These are phyloP conservation scores for Cyberlindnera veronae DNA, from an alignment of 805 yeast species.

Conservation along the genomic window DNA sequence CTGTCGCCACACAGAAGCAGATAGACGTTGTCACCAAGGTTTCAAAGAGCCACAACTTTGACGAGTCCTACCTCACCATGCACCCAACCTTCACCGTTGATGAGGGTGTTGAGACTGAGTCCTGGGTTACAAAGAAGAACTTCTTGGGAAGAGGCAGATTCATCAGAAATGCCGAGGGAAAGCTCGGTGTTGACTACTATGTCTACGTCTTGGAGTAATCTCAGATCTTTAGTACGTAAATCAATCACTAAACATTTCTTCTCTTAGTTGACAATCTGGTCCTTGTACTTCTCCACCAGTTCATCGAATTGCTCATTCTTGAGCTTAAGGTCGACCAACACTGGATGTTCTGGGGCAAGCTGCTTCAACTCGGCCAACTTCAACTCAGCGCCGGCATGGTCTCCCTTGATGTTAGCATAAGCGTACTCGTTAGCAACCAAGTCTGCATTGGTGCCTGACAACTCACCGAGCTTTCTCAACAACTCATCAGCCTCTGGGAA, in stretches of 20 bases:
- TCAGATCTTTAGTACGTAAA: background rate
- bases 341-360: conserved; percentile 54
- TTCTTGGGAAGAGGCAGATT: conserved; percentile 60
- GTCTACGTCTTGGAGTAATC: conserved; percentile 30
- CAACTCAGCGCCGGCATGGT: conserved; percentile 29
- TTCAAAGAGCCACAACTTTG: conserved; percentile 33
- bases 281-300: conserved; percentile 56
- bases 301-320: conserved; percentile 66
- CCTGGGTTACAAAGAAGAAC: conserved; percentile 49
- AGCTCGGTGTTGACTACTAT: conserved; percentile 52
- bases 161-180: conserved; percentile 42
- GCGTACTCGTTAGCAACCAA: conserved; percentile 65
- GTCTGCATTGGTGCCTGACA: conserved; percentile 38
- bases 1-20: conserved; percentile 35
- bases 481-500: conserved; percentile 78
- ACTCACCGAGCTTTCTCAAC: conserved; percentile 34
- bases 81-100: conserved; percentile 45
- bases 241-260: background rate
- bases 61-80: conserved; percentile 46
- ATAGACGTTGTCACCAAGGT: conserved; percentile 35
- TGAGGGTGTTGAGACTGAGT: conserved; percentile 39
- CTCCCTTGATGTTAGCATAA: conserved; percentile 53
- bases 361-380: conserved; percentile 44
- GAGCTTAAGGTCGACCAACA: conserved; percentile 53
- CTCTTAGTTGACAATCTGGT: conserved; percentile 16